Base-by-base conservation (phyloP, 2,329 filamentous ascomycete genomes). In the Ceratocystiopsis minuta region DNA sequence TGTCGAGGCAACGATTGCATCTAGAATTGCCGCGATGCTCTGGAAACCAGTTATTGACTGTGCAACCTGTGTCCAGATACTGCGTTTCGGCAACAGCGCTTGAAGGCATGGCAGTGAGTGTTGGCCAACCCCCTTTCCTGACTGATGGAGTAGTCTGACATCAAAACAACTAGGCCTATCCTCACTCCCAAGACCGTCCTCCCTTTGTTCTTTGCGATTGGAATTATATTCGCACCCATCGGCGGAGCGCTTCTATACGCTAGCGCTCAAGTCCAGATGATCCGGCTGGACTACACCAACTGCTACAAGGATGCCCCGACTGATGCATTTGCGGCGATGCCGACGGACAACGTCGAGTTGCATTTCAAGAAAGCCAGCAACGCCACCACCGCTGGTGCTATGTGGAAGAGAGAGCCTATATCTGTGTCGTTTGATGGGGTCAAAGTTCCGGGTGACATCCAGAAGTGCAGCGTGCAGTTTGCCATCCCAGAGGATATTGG, bases 31-130 rank as follows among this genome's bases (percentile, higher is more conserved):
- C 4, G 20, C 7, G 20, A 20, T n/a, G n/a, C n/a, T n/a, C 20
- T 20, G 20, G 20, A 20, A 10, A 10, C 7, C 24, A 28, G 20
- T 10, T 28, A 28, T 28, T 28, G 24, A 28, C 24, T 2, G 4
- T 28, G 24, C 24, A 10, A 28, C 7, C 7, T 28, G 5, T 28
- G 24, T 28, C 7, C 33, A 93, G 85, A 96, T 65, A 96, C 88
- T 45, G 90, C 90, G 12, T 98, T 96, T 59, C 75, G 90, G 53
- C 90, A 98, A 59, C 90, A 98, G 63, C 78, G 90, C 57, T 65
- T 98, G 60, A 95, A 96, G 65, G 90, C 90, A 66, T 98, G 90
- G 90, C 90, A 98, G 80, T 92, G 68, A 62, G 85, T 73, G 36
- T 37, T 51, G 41, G 44, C 42, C 42, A 32, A 31, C 24, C 20